A percentile compares a stretch with the other conserved stretches of the same genome.
Conservation (phyloP, 768 basidiomycete species). For the Russula dissimulans region DNA sequence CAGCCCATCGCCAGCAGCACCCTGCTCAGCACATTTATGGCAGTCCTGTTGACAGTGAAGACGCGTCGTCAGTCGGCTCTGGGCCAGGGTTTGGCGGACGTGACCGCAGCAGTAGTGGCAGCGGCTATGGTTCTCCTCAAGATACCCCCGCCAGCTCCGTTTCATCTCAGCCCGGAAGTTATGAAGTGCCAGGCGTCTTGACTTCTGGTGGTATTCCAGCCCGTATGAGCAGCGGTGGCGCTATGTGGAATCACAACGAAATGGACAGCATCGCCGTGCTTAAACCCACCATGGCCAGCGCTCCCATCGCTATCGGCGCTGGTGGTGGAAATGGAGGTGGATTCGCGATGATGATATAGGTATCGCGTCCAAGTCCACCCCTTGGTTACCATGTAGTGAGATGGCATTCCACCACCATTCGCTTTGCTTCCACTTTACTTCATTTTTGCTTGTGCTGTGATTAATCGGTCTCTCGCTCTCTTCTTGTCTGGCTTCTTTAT, state of each 20-base stretch:
- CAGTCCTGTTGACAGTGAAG: constrained; percentile 31
- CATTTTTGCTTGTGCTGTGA: constrained; percentile 7
- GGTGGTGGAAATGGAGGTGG: constrained; percentile 29
- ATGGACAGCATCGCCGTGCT: constrained; percentile 29
- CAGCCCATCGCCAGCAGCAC: constrained; percentile 27
- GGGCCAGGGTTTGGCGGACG: constrained; percentile 24
- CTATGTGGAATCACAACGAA: constrained; percentile 22
- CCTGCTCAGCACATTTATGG: constrained; percentile 24
- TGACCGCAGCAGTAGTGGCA: constrained; percentile 32
- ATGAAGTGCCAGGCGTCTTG: constrained; percentile 29
- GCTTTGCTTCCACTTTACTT: not conserved
- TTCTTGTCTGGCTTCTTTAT: not conserved
- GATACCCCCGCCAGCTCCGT: constrained; percentile 19
- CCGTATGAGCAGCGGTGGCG: constrained; percentile 23
- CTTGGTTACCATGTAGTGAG: not conserved
- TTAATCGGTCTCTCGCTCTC: not conserved
- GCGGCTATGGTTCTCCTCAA: constrained; percentile 27
- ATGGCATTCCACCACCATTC: not conserved
- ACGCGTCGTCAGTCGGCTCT: constrained; percentile 32
- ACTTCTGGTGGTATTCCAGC: constrained; percentile 12
- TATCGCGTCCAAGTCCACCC: not conserved
- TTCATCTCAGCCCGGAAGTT: constrained; percentile 25
- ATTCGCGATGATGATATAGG: constrained; percentile 33
- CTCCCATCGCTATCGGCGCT: constrained; percentile 32
- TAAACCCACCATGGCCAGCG: constrained; percentile 27